Evolutionary conservation across 208 protist genomes (phyloP).

Genomic region (Leishmania gerbilli): DNA sequence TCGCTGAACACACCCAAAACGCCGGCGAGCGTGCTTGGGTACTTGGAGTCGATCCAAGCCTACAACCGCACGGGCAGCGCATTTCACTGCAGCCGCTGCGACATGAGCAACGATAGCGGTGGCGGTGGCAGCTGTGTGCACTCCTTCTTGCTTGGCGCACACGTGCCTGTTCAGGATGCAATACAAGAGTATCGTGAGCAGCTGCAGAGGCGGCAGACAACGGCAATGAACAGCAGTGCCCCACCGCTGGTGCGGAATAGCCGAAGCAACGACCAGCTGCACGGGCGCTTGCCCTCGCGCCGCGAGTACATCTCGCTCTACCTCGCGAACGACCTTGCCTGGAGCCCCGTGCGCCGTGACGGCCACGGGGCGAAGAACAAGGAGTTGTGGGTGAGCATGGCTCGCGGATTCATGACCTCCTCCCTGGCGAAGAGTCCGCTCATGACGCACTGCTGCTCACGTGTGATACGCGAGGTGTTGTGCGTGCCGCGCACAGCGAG

Average conservation of each 20-base stretch:
- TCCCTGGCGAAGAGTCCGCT: constrained; percentile 54
- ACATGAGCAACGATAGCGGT: neutral
- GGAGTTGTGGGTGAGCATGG: constrained; percentile 53
- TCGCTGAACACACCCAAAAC: neutral
- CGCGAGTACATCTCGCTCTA: constrained; percentile 58
- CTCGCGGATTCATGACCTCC: constrained; percentile 47
- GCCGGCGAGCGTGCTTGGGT: neutral
- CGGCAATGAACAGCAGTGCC: neutral
- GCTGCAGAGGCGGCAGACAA: neutral
- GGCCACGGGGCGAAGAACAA: constrained; percentile 32
- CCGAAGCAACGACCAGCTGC: neutral
- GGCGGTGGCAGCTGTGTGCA: neutral
- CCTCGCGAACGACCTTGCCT: constrained; percentile 53
- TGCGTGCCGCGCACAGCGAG: constrained; percentile 22
- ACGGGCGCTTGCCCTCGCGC: constrained; percentile 40
- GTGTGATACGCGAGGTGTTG: constrained; percentile 52
- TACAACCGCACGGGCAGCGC: constrained; percentile 29
- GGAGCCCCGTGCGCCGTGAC: constrained; percentile 40
- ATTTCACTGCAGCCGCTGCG: constrained; percentile 11
- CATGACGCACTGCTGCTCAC: constrained; percentile 54
- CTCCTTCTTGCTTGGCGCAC: neutral
- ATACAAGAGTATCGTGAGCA: constrained; percentile 7
- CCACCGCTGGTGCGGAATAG: neutral
- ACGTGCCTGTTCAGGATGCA: constrained; percentile 13
- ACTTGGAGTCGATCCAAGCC: constrained; percentile 19